Evolutionary conservation across 768 basidiomycete genomes (phyloP), one percentile per base, ranked within the genome.

Genomic region (Podaxis rugospora): DNA sequence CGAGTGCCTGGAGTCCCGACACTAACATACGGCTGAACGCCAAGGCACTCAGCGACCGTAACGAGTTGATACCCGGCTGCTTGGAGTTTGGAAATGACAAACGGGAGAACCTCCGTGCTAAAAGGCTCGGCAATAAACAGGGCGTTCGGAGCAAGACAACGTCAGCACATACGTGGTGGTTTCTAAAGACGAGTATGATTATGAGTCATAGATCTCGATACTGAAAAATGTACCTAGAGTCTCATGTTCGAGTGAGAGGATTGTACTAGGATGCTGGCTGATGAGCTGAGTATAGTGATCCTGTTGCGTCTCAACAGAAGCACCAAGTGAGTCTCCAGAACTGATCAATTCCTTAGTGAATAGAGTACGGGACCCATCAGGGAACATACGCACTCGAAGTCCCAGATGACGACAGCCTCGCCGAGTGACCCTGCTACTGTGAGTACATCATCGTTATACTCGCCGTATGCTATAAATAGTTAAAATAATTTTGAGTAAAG

Each of bases 181-280:
- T 44, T 62, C 54, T 57, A 32, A 36, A 60, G 35, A 44, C 39
- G 5, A 61, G 28, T 13, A 16, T 27, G 14, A 3, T 5, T 25
- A 23, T 21, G 32, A 40, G 5, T 36, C 42, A 21, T 57, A 40
- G 42, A 44, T 13, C 46, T 16, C n/a, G 5, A 6, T 40, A n/a
- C 6, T 4, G 18, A 51, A 36, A 40, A n/a, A 65, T 66, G 58
- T 65, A 74, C 69, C 55, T 32, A 69, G 57, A 1, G 69, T 69
- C 47, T 77, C 75, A 55, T 78, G 77, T 57, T 76, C 76, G 36
- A 78, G 69, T 32, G 77, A 64, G n/a, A 78, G 64, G 56, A 76
- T 63, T 1, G 65, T 76, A 51, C 56, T 61, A 3, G 76, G 76
- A 32, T 67, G 70, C n/a, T 60, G 36, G 13, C 14, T 57, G 9